These are phyloP conservation scores for Mortierella hygrophila DNA, from an alignment of 192 early-diverging fungal genomes.

Conservation along the genomic window DNA sequence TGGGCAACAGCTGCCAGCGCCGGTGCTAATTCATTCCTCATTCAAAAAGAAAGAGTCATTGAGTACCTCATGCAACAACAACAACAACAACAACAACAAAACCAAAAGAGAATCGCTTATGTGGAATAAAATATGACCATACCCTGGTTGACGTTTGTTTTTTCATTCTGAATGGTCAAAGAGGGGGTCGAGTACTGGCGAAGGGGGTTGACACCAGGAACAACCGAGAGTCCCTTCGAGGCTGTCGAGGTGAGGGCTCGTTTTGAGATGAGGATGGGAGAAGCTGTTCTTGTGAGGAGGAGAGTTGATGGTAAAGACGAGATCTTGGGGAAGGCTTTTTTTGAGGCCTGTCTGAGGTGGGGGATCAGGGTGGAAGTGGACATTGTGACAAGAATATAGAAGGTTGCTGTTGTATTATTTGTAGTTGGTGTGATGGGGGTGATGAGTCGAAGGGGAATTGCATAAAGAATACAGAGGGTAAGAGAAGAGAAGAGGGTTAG, in stretches of 20 bases:
- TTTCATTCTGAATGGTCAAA: slow-evolving; percentile 25
- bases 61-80: background rate
- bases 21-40: slow-evolving; percentile 26
- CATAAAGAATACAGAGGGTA: background rate
- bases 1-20: slow-evolving; percentile 36
- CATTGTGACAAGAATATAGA: background rate
- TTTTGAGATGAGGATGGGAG: background rate
- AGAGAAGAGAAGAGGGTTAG: background rate
- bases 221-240: background rate
- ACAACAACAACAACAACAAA: background rate
- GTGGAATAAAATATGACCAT: background rate
- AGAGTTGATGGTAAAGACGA: background rate
- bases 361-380: slow-evolving; percentile 19
- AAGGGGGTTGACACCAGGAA: background rate
- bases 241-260: background rate
- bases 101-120: background rate
- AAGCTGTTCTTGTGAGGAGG: background rate
- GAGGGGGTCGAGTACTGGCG: slow-evolving; percentile 31
- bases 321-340: slow-evolving; percentile 3
- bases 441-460: background rate
- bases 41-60: background rate
- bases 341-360: slow-evolving; percentile 20
- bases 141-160: slow-evolving; percentile 45
- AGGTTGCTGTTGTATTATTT: background rate
- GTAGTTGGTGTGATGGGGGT: background rate